Base-by-base conservation (phyloP, 176 grass and related monocot genomes). In the Zoysia japonica region DNA sequence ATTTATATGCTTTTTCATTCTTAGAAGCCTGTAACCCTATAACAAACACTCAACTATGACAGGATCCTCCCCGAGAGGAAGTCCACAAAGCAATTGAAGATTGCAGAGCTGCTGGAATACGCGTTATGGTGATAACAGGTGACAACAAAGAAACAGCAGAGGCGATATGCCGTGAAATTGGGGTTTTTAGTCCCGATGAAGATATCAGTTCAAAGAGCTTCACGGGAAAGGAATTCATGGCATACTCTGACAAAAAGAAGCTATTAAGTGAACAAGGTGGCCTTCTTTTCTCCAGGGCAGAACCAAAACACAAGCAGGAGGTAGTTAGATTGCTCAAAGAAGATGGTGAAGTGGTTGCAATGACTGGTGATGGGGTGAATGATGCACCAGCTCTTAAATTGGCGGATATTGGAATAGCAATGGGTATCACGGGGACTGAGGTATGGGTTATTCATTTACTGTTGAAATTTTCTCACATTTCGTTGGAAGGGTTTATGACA, bases 81-180 rank as follows among this genome's bases (percentile, higher is more conserved):
- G 96, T 99, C 19, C 84, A 93, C 72, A 80, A 86, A 82, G 96
- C 96, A 83, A 99, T 99, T 85, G 90, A 94, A 87, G 96, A 96
- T 78, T 99, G 96, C 72, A 88, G 90, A 84, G 93, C 85, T 87
- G 96, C 96, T 74, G 96, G 96, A 61, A 99, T 99, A 69, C 90
- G 88, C 74, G 96, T 99, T 70, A 93, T 95, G 77, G 96, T 99
- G 53, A 99, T 99, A 81, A 99, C 96, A 47, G 96, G 96, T 28
- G 96, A 99, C 83, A 99, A 99, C 84, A 99, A 99, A 88, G 92
- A 93, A 81, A 99, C 96, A 69, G 96, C 96, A 60, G 96, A 99
- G 88, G 90, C 96, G 54, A 93, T 99, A 67, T 99, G 96, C 75
- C 64, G 73, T 81, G 96, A 99, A 50, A 99, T 99, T 68, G 90